Percentiles rank a stretch among this genome's conserved stretches.
These are phyloP conservation scores for Aquilaria agallochum DNA, from an alignment of 441 rosid genomes.

Conservation along the genomic window DNA sequence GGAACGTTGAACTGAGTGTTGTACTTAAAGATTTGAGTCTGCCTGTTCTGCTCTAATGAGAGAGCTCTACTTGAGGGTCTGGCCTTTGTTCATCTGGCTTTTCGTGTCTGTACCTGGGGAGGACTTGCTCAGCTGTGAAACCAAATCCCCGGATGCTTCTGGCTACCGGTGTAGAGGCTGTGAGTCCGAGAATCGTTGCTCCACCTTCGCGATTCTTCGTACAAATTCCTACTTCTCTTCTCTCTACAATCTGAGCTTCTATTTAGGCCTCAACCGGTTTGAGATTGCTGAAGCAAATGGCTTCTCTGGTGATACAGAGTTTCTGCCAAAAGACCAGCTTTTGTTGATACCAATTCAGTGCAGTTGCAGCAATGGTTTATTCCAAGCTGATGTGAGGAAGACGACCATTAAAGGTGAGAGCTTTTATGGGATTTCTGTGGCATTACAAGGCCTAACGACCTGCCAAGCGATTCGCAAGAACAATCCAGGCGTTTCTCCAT, in stretches of 20 bases:
- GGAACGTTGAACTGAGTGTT: not conserved
- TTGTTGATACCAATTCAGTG: constrained; percentile 60
- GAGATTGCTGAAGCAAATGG: constrained; percentile 46
- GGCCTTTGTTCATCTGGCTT: constrained; percentile 28
- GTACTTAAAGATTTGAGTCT: constrained; percentile 15
- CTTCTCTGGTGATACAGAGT: constrained; percentile 43
- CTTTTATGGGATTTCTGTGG: constrained; percentile 49
- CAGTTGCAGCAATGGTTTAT: constrained; percentile 49
- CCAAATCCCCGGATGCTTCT: constrained; percentile 40
- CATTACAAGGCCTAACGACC: constrained; percentile 70
- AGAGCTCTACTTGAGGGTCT: constrained; percentile 31
- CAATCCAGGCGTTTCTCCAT: constrained; percentile 47
- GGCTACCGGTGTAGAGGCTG: constrained; percentile 41
- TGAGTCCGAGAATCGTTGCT: constrained; percentile 34
- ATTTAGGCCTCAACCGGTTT: constrained; percentile 44
- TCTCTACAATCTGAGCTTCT: constrained; percentile 50
- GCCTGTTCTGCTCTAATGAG: constrained; percentile 18
- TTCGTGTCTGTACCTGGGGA: constrained; percentile 35
- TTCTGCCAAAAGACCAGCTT: constrained; percentile 43
- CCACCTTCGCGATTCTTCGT: constrained; percentile 54
- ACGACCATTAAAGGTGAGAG: constrained; percentile 59
- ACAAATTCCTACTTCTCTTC: constrained; percentile 50
- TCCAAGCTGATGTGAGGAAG: constrained; percentile 46
- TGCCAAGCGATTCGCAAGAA: constrained; percentile 52
- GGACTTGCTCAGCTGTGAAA: constrained; percentile 46